Conservation (phyloP, 306 rosid genomes). For the Quercus berberidifolia region DNA sequence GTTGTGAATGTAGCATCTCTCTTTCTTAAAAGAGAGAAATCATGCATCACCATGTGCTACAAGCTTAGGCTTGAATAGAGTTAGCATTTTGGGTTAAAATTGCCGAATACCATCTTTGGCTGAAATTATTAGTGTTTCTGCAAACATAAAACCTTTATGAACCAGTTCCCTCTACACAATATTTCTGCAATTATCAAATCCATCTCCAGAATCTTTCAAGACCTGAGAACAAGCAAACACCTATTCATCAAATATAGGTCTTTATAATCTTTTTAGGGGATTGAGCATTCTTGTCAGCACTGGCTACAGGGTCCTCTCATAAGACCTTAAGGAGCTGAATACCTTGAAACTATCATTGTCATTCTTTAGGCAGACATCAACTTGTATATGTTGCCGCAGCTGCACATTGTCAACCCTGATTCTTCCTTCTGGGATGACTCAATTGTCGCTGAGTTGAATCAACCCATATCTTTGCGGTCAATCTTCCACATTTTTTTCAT, state of each 20-base stretch:
- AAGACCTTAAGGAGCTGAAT: not conserved
- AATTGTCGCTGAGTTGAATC: not conserved
- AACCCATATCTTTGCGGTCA: not conserved
- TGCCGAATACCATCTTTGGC: too few species aligned
- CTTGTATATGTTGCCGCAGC: not conserved
- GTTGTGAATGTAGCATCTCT: too few species aligned
- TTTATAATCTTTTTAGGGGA: not conserved
- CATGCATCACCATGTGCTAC: too few species aligned
- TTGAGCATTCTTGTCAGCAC: not conserved
- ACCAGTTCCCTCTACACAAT: too few species aligned
- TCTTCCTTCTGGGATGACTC: not conserved
- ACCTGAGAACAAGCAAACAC: not conserved
- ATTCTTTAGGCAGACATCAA: not conserved
- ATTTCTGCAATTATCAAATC: not conserved
- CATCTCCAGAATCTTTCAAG: not conserved
- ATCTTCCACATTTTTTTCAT: not conserved
- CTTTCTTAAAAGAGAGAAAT: too few species aligned
- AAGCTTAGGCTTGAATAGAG: too few species aligned
- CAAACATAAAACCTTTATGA: not conserved
- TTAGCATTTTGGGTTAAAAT: too few species aligned
- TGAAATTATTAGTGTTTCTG: too few species aligned
- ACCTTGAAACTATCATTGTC: not conserved
- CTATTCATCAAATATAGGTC: too few species aligned
- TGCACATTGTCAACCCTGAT: not conserved
- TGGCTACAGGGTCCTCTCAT: not conserved